Percentiles rank a stretch among this genome's conserved stretches.
These are phyloP conservation scores for Saccharomyces hybrid DNA, from an alignment of 1,139 yeast species.

Conservation along the genomic window DNA sequence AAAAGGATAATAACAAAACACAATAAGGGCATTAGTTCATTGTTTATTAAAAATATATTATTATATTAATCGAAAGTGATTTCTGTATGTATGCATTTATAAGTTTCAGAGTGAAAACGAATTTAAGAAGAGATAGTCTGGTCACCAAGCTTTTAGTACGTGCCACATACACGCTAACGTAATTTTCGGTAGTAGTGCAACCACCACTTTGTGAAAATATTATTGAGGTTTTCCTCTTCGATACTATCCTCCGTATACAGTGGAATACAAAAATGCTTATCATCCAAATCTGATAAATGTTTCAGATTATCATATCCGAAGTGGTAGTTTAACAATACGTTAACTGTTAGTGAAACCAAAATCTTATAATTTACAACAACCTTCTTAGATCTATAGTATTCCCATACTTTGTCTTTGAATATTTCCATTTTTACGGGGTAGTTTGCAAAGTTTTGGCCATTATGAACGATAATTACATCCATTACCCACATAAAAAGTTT, in stretches of 20 bases:
- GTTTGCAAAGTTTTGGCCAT: constrained; percentile 18
- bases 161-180: constrained; percentile 2
- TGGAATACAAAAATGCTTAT: constrained; percentile 14
- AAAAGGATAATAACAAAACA: not conserved
- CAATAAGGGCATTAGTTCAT: not conserved
- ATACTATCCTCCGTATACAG: constrained; percentile 11
- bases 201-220: constrained; percentile 26
- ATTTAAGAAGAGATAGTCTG: not conserved
- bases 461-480: constrained; percentile 25
- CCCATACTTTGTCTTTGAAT: constrained; percentile 19
- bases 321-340: constrained; percentile 38
- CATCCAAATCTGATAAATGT: constrained; percentile 20
- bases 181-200: constrained; percentile 25
- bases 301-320: constrained; percentile 40
- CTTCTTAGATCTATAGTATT: constrained; percentile 18
- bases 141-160: not conserved
- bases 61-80: not conserved
- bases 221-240: constrained; percentile 11
- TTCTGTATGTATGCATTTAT: not conserved
- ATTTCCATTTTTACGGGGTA: constrained; percentile 11
- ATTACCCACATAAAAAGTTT: constrained; percentile 28
- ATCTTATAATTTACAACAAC: constrained; percentile 33
- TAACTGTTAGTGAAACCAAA: constrained; percentile 32
- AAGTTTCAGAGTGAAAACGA: not conserved
- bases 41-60: not conserved